phyloP scores from a whole-genome alignment of 2,329 filamentous ascomycete genomes.

The Claviceps sp. region DNA sequence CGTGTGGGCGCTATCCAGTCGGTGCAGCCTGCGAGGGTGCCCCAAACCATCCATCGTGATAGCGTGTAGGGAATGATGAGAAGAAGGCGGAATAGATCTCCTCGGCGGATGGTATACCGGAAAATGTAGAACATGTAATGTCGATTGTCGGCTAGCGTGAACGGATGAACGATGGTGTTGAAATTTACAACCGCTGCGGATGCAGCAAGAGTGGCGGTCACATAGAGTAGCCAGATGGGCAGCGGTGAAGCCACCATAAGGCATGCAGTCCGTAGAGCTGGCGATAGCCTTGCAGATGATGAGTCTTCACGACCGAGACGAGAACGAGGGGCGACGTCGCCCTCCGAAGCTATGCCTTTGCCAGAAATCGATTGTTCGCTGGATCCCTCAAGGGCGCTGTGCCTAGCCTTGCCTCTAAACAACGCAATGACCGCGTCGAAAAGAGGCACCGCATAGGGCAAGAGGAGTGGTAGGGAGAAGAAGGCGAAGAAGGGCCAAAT shows the following conservation, averaged over 20 bases:
- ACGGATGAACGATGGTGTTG: constrained; percentile 93
- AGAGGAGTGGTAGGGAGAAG: constrained; percentile 70
- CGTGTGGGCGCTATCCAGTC: constrained; percentile 9
- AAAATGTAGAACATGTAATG: constrained; percentile 98
- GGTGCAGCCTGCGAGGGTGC: constrained; percentile 38
- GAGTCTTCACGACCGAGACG: neutral
- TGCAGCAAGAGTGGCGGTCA: constrained; percentile 20
- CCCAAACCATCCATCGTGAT: constrained; percentile 56
- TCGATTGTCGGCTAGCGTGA: constrained; percentile 88
- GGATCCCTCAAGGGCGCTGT: neutral
- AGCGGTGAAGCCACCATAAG: constrained; percentile 18
- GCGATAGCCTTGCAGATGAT: constrained; percentile 5
- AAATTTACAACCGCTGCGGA: constrained; percentile 45
- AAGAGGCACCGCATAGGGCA: constrained; percentile 34
- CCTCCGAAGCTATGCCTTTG: neutral
- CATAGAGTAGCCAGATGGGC: constrained; percentile 21
- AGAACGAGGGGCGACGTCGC: neutral
- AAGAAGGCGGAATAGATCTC: constrained; percentile 49
- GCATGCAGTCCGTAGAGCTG: constrained; percentile 2
- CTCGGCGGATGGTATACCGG: constrained; percentile 60
- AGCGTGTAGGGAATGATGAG: constrained; percentile 58
- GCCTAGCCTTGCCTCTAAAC: neutral
- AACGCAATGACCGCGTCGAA: constrained; percentile 8
- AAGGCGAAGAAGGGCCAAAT: constrained; percentile 84
- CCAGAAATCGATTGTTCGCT: neutral